phyloP scores from a whole-genome alignment of 2,329 filamentous ascomycete species.

The Fusarium mangiferae region DNA sequence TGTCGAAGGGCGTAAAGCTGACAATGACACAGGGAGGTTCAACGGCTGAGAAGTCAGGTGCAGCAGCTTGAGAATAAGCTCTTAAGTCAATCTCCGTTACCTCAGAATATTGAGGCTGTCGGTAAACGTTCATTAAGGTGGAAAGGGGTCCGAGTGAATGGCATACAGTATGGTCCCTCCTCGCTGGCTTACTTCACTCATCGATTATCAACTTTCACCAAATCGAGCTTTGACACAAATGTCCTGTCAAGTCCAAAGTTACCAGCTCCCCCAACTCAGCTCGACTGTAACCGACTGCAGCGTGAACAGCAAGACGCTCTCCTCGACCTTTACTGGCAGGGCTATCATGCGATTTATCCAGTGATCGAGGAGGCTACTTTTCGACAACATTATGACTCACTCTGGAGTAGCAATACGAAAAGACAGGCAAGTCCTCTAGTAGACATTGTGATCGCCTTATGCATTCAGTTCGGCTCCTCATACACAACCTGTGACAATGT shows the following conservation, averaged over 20 bases:
- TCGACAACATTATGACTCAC: slow-evolving; percentile 37
- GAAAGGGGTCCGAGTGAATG: slow-evolving; percentile 12
- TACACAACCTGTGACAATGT: slow-evolving; percentile 30
- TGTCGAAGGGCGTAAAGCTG: background rate
- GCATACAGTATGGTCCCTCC: slow-evolving; percentile 36
- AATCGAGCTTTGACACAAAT: background rate
- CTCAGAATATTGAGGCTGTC: background rate
- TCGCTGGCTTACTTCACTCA: slow-evolving; percentile 38
- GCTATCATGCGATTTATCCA: slow-evolving; percentile 54
- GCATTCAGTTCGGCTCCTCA: slow-evolving; percentile 58
- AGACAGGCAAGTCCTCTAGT: slow-evolving; percentile 60
- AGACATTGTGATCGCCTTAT: slow-evolving; percentile 62
- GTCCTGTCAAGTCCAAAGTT: background rate
- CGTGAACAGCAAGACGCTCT: slow-evolving; percentile 59
- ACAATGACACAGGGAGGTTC: slow-evolving; percentile 36
- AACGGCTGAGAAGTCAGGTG: slow-evolving; percentile 33
- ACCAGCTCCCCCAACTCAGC: background rate
- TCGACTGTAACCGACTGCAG: slow-evolving; percentile 41
- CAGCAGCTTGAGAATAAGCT: slow-evolving; percentile 35
- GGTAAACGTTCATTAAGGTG: slow-evolving; percentile 1
- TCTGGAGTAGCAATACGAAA: slow-evolving; percentile 27
- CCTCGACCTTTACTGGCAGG: slow-evolving; percentile 59
- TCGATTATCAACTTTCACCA: slow-evolving; percentile 34
- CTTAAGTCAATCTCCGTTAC: background rate
- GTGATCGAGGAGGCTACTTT: slow-evolving; percentile 46